phyloP scores from a whole-genome alignment of 2,329 filamentous ascomycete genomes.

The Penicillium sp. region DNA sequence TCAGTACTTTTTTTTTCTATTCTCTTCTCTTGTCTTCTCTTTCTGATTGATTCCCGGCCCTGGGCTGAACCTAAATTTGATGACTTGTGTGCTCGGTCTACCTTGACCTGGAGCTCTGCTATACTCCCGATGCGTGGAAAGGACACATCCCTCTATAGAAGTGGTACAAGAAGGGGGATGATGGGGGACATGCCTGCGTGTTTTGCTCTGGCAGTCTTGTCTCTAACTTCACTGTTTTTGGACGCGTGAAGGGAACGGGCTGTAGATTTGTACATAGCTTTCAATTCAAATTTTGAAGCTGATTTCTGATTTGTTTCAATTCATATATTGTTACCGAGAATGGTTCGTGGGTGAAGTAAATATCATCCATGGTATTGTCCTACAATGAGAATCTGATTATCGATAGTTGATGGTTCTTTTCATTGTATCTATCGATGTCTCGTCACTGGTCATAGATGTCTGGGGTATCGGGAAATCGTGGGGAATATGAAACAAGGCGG shows the following conservation, averaged over 20 bases:
- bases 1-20: conserved; percentile 6
- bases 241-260: not conserved
- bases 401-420: not conserved
- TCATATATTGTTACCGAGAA: not conserved
- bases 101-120: conserved; percentile 6
- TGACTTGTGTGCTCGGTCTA: conserved; percentile 15
- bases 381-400: not conserved
- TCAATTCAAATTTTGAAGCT: conserved; percentile 22
- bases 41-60: conserved; percentile 7
- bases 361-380: not conserved
- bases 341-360: no score
- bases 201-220: not conserved
- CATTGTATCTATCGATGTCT: conserved; percentile 2
- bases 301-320: not conserved
- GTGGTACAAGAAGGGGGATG: not conserved
- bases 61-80: conserved; percentile 8
- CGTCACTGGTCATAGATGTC: conserved; percentile 1
- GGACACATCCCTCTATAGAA: not conserved
- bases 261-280: conserved; percentile 26
- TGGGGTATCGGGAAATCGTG: conserved; percentile 8
- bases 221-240: conserved; percentile 1
- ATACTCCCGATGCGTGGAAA: conserved; percentile 3
- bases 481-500: not conserved
- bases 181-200: not conserved
- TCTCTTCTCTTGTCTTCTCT: conserved; percentile 6